Evolutionary conservation across 148 eudicot genomes (phyloP).

Genomic region (Rhododendron mucronatum): DNA sequence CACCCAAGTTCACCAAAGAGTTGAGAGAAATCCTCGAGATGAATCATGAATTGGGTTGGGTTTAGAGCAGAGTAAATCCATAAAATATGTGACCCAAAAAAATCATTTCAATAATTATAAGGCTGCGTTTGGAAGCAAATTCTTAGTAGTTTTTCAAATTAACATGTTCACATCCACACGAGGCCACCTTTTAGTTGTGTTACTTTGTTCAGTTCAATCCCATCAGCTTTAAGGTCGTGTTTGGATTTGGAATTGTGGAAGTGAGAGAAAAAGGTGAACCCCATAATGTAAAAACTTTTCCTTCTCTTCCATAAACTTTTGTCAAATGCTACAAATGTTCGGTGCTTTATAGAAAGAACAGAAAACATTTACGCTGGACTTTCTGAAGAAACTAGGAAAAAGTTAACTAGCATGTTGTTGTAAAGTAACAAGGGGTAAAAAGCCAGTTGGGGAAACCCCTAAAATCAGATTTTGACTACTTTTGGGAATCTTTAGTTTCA

Average conservation of each 20-base stretch:
- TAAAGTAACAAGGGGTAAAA: conserved; percentile 22
- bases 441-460: conserved; percentile 21
- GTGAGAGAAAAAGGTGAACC: neutral
- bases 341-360: neutral
- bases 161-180: too few species aligned
- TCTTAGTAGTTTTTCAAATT: too few species aligned
- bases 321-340: neutral
- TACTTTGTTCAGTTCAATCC: neutral
- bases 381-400: conserved; percentile 20
- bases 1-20: too few species aligned
- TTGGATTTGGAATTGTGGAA: neutral
- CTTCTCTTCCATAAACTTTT: neutral
- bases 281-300: neutral
- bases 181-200: too few species aligned
- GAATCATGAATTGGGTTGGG: too few species aligned
- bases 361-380: neutral
- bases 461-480: conserved; percentile 5
- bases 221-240: neutral
- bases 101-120: too few species aligned
- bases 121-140: too few species aligned
- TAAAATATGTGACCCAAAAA: too few species aligned
- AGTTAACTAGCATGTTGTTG: conserved; percentile 18
- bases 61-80: too few species aligned
- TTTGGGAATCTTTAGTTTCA: conserved; percentile 19
- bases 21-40: too few species aligned